Conservation (phyloP, 495 filamentous ascomycete genomes). For the Melanomma pulvis-pyrius region DNA sequence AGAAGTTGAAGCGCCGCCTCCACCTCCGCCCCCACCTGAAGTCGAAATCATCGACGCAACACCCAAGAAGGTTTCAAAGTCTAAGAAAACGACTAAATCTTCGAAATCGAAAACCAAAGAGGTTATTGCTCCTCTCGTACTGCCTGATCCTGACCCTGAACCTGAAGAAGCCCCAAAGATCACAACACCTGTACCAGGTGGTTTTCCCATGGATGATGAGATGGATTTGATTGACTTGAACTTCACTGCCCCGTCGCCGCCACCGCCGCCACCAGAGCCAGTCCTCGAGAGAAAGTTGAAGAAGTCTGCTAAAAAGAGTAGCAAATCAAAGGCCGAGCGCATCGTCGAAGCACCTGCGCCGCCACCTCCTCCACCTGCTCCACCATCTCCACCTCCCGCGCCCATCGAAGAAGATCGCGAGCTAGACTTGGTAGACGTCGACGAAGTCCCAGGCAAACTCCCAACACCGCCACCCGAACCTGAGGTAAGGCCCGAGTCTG, state of each 20-base stretch:
- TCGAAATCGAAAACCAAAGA: constrained; percentile 36
- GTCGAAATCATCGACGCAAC: constrained; percentile 39
- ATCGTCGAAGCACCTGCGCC: constrained; percentile 32
- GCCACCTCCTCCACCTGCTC: constrained; percentile 31
- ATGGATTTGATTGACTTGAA: constrained; percentile 38
- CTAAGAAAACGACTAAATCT: constrained; percentile 32
- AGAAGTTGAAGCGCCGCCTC: constrained; percentile 16
- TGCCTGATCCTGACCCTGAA: constrained; percentile 35
- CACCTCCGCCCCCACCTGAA: constrained; percentile 33
- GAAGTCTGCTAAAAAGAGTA: constrained; percentile 34
- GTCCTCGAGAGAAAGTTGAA: constrained; percentile 25
- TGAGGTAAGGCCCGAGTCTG: constrained; percentile 46
- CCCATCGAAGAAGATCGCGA: constrained; percentile 18
- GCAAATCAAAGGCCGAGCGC: constrained; percentile 30
- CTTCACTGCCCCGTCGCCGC: constrained; percentile 21
- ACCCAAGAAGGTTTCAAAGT: constrained; percentile 35
- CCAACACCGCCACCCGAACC: constrained; percentile 61
- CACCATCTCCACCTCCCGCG: constrained; percentile 20
- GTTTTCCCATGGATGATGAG: constrained; percentile 46
- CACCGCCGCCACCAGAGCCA: constrained; percentile 26
- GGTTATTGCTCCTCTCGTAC: constrained; percentile 15
- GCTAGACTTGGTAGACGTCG: constrained; percentile 17
- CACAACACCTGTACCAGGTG: constrained; percentile 45
- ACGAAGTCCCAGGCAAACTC: constrained; percentile 40
- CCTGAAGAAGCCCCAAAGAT: constrained; percentile 35